Evolutionary conservation across 306 rosid genomes (phyloP).

Genomic region (Dalbergia cochinchinensis): DNA sequence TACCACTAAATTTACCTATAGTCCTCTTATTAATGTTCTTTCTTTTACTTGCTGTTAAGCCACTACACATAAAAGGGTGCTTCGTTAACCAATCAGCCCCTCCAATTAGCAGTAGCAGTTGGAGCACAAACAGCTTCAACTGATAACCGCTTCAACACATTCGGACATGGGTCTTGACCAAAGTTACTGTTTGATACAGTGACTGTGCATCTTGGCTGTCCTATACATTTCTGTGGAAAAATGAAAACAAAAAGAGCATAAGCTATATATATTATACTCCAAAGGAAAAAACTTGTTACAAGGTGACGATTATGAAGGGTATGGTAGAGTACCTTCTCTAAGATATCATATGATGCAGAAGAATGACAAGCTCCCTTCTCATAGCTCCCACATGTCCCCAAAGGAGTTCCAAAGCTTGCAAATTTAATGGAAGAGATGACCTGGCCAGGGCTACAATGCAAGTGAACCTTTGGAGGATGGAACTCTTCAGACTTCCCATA

Average conservation of each 20-base stretch:
- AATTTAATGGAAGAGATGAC: slow-evolving; percentile 87
- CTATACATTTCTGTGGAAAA: slow-evolving; percentile 79
- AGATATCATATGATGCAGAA: slow-evolving; percentile 65
- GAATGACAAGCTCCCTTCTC: slow-evolving; percentile 94
- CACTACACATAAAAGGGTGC: slow-evolving; percentile 41
- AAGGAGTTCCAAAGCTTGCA: slow-evolving; percentile 98
- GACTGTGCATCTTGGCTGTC: slow-evolving; percentile 81
- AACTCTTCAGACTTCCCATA: slow-evolving; percentile 80
- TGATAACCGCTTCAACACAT: slow-evolving; percentile 87
- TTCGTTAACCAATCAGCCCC: slow-evolving; percentile 56
- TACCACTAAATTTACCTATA: slow-evolving; percentile 45
- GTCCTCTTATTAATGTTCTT: slow-evolving; percentile 47
- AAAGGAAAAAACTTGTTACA: background rate
- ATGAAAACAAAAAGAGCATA: slow-evolving; percentile 20
- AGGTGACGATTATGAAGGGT: slow-evolving; percentile 14
- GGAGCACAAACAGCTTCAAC: slow-evolving; percentile 95
- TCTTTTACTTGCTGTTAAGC: slow-evolving; percentile 58
- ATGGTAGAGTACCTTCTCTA: slow-evolving; percentile 73
- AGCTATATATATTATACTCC: slow-evolving; percentile 29
- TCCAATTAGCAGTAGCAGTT: slow-evolving; percentile 48
- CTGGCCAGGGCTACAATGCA: slow-evolving; percentile 81
- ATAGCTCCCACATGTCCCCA: slow-evolving; percentile 93
- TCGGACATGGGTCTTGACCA: slow-evolving; percentile 93
- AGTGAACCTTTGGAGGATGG: slow-evolving; percentile 88
- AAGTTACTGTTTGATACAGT: slow-evolving; percentile 89